A percentile compares a stretch with the other conserved stretches of the same genome.
These are phyloP conservation scores for Hemisphaericaspora xylofermentans DNA, from an alignment of 1,139 yeast species.

Conservation along the genomic window DNA sequence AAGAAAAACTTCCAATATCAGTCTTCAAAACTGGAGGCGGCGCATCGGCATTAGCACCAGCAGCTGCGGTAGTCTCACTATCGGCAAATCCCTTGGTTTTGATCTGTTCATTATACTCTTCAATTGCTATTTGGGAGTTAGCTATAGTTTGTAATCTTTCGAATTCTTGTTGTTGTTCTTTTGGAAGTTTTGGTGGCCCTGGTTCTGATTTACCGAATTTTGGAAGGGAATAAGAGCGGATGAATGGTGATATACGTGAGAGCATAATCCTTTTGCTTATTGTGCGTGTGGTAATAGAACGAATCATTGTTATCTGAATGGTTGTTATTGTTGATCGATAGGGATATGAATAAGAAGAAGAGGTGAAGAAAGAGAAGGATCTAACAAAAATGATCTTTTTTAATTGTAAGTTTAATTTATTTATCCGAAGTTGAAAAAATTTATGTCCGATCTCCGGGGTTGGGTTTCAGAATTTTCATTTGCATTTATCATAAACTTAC, in stretches of 20 bases:
- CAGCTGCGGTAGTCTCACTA: constrained; percentile 13
- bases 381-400: too few species aligned
- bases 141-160: constrained; percentile 83
- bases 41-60: constrained; percentile 31
- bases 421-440: too few species aligned
- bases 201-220: constrained; percentile 43
- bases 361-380: too few species aligned
- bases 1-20: constrained; percentile 65
- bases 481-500: too few species aligned
- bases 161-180: constrained; percentile 90
- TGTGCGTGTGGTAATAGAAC: not conserved
- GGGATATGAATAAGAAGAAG: too few species aligned
- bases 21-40: constrained; percentile 38
- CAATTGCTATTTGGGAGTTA: constrained; percentile 75
- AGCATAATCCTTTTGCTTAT: too few species aligned
- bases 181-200: constrained; percentile 81
- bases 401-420: too few species aligned
- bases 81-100: constrained; percentile 18
- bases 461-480: too few species aligned
- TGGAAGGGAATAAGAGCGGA: constrained; percentile 10
- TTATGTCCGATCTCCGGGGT: too few species aligned
- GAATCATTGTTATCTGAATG: not conserved
- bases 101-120: constrained; percentile 62
- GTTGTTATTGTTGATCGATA: too few species aligned
- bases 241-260: too few species aligned